Conservation (phyloP, 176 grass and related monocot genomes). For the Olyra latifolia region DNA sequence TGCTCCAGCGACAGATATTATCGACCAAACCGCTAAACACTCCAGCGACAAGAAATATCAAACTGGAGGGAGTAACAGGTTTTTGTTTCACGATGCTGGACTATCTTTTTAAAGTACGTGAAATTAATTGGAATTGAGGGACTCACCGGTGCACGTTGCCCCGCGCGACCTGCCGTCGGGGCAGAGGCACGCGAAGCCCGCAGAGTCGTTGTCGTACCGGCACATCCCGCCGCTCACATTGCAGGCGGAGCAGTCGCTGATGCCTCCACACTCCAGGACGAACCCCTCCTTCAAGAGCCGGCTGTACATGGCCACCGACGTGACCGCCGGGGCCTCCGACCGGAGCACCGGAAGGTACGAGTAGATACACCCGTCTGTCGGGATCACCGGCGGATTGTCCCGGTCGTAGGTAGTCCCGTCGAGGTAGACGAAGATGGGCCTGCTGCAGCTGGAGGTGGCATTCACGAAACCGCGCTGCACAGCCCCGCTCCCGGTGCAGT, state of each 20-base stretch:
- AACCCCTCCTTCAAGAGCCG: slow-evolving; percentile 42
- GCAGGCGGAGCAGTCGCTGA: slow-evolving; percentile 8
- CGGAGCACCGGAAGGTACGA: slow-evolving; percentile 35
- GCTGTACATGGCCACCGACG: slow-evolving; percentile 26
- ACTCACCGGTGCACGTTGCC: slow-evolving; percentile 40
- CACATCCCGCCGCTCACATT: slow-evolving; percentile 38
- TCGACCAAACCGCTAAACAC: too few species aligned
- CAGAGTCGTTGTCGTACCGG: slow-evolving; percentile 21
- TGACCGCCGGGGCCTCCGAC: neutral
- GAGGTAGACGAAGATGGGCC: neutral
- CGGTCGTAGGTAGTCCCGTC: neutral
- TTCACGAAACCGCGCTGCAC: neutral
- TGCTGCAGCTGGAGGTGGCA: neutral
- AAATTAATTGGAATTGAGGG: too few species aligned
- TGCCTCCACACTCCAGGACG: slow-evolving; percentile 34
- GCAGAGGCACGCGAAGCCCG: slow-evolving; percentile 54
- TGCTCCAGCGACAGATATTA: too few species aligned
- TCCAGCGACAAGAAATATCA: too few species aligned
- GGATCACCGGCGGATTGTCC: neutral
- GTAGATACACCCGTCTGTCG: neutral
- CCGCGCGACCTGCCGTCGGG: neutral
- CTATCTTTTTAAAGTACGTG: too few species aligned
- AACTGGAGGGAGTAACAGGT: too few species aligned
- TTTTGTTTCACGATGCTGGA: too few species aligned
- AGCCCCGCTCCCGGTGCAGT: slow-evolving; percentile 5